Base-by-base conservation (phyloP, 23 red algal genomes). In the Gracilaria gracilis region DNA sequence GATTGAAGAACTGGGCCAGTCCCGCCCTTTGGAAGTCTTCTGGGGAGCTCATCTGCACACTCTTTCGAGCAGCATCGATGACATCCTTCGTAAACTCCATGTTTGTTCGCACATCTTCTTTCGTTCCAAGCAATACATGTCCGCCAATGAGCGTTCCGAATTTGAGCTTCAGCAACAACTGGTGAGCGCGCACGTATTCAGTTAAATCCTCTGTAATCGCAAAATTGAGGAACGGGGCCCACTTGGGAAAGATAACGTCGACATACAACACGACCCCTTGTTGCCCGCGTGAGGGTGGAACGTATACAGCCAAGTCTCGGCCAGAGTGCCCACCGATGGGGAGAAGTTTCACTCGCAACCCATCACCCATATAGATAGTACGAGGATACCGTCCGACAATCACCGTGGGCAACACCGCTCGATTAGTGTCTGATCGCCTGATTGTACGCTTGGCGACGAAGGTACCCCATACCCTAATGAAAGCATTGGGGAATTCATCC, bases 241-340 rank as follows among this genome's bases (percentile, higher is more conserved):
- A 91, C 0, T 53, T 50, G 31, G 87, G 75, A 33, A 80, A 82
- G 12, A 91, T 57, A 2, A 91, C 74, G 29, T 91, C 87, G 21
- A 91, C 87, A 14, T 47, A 49, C 61, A 73, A 16, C 40, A 72
- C 74, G 37, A 91, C 47, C 14, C 87, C 87, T 21, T 48, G 44
- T 0, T 53, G 37, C 33, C 38, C 61, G 4, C 54, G 53, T 27
- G 23, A 54, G 19, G 72, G 87, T 34, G 87, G 87, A 34, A 91
- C 67, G 35, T 91, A 75, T 16, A 78, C 27, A 6, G 48, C 28
- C 7, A 91, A 23, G 46, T 91, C 87, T 27, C 33, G 25, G 13
- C 36, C 51, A 15, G 71, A 62, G 35, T 91, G 87, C 0, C 87
- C 87, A 3, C 73, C 87, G 2, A 66, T 21, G 4, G n/a, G 9